A percentile compares a stretch with the other conserved stretches of the same genome.
Conservation (phyloP, 2,329 filamentous ascomycete species). For the Aureobasidium uvarum region DNA sequence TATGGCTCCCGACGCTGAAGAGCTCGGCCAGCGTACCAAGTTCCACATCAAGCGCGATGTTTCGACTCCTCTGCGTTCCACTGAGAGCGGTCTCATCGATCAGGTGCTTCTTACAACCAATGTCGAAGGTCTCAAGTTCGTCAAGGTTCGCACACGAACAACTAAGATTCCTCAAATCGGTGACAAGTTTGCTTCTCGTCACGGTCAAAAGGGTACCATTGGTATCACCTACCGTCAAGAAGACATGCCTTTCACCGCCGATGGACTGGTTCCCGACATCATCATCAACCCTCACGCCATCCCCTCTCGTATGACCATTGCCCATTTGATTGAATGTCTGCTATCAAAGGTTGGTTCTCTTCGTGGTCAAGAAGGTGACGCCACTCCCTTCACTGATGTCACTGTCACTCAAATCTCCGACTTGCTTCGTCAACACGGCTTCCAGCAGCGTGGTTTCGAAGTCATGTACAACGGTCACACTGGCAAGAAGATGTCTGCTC, state of each 20-base stretch:
- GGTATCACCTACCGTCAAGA: slow-evolving; percentile 97
- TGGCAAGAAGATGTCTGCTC: slow-evolving; percentile 85
- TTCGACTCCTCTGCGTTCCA: slow-evolving; percentile 89
- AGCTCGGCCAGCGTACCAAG: slow-evolving; percentile 87
- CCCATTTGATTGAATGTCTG: slow-evolving; percentile 98
- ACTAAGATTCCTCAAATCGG: slow-evolving; percentile 99
- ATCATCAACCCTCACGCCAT: slow-evolving; percentile 99
- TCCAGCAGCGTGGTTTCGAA: slow-evolving; percentile 96
- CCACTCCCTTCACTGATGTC: slow-evolving; percentile 95
- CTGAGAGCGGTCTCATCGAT: slow-evolving; percentile 95
- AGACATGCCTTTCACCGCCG: slow-evolving; percentile 95
- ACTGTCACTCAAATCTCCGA: slow-evolving; percentile 92
- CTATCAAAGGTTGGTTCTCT: slow-evolving; percentile 93
- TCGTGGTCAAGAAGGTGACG: slow-evolving; percentile 93
- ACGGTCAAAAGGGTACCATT: slow-evolving; percentile 98
- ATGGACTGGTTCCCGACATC: slow-evolving; percentile 89
- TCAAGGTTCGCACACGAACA: slow-evolving; percentile 95
- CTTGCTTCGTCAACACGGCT: slow-evolving; percentile 82
- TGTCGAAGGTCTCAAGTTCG: slow-evolving; percentile 88
- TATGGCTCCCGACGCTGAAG: slow-evolving; percentile 86
- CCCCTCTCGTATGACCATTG: slow-evolving; percentile 99
- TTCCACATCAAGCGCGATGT: slow-evolving; percentile 92
- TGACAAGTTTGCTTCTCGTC: slow-evolving; percentile 98
- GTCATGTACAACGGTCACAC: slow-evolving; percentile 99
- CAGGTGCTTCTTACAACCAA: slow-evolving; percentile 93